These are phyloP conservation scores for Eimeria sp. DNA, from an alignment of 169 alveolate species.

Conservation along the genomic window DNA sequence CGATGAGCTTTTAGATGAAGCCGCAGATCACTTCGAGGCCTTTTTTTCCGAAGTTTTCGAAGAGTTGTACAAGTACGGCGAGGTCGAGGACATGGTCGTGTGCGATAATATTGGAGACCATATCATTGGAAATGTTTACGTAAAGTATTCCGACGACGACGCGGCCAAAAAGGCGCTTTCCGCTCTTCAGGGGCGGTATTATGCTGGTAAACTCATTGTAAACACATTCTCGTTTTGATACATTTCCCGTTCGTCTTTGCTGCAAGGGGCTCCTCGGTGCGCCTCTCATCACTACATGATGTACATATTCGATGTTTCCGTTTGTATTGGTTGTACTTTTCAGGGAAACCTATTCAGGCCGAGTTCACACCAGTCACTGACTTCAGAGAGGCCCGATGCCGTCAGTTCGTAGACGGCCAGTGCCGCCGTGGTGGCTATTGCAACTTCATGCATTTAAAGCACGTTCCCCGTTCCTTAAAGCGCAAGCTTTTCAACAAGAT, in stretches of 20 bases:
- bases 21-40: conserved; percentile 99
- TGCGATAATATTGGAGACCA: conserved; percentile 99
- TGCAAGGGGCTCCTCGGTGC: background rate
- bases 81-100: conserved; percentile 98
- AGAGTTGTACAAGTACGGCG: conserved; percentile 98
- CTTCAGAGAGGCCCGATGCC: conserved; percentile 98
- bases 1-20: conserved; percentile 98
- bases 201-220: conserved; percentile 89
- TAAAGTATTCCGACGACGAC: conserved; percentile 97
- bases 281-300: background rate
- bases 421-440: conserved; percentile 98
- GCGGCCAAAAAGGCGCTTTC: conserved; percentile 97
- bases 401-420: conserved; percentile 99
- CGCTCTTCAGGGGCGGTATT: conserved; percentile 97
- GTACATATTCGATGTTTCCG: background rate
- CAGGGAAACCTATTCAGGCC: conserved; percentile 92
- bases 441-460: conserved; percentile 99
- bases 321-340: conserved; percentile 85
- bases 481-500: conserved; percentile 96
- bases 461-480: conserved; percentile 96
- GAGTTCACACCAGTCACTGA: conserved; percentile 99
- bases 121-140: conserved; percentile 99
- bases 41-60: conserved; percentile 98
- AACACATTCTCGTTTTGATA: background rate
- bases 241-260: background rate